Percentiles rank a stretch among this genome's conserved stretches.
These are phyloP conservation scores for Aspergillus novofumigatus DNA, from an alignment of 2,329 filamentous ascomycete genomes.

Conservation along the genomic window DNA sequence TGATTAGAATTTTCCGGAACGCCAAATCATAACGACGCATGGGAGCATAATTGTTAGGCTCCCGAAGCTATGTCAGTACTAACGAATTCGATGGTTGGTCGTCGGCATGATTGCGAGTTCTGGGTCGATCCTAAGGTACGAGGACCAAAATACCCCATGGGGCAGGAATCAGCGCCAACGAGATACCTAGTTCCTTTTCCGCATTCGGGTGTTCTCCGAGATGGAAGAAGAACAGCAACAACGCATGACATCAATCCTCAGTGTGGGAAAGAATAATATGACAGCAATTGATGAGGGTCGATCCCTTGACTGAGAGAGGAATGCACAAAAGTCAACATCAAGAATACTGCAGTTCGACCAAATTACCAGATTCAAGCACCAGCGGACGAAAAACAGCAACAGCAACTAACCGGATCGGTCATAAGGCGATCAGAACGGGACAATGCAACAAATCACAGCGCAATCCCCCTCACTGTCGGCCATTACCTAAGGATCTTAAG, in stretches of 20 bases:
- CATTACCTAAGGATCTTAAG: background rate
- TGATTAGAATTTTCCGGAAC: background rate
- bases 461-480: background rate
- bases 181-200: background rate
- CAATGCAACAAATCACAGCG: background rate
- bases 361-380: background rate
- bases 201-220: background rate
- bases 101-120: no score
- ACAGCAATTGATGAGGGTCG: background rate
- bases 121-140: background rate
- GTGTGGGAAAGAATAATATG: background rate
- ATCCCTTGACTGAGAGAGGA: background rate
- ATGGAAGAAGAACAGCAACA: background rate
- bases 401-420: background rate
- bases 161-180: background rate
- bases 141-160: background rate
- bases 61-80: background rate
- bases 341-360: background rate
- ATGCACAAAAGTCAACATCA: background rate
- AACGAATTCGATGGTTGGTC: no score
- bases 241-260: background rate
- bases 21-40: background rate
- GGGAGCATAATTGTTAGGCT: background rate
- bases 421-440: background rate
- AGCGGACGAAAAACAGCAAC: no score